Evolutionary conservation across 2,329 filamentous ascomycete genomes (phyloP).

Genomic region (Phaeosphaeriaceae sp.): DNA sequence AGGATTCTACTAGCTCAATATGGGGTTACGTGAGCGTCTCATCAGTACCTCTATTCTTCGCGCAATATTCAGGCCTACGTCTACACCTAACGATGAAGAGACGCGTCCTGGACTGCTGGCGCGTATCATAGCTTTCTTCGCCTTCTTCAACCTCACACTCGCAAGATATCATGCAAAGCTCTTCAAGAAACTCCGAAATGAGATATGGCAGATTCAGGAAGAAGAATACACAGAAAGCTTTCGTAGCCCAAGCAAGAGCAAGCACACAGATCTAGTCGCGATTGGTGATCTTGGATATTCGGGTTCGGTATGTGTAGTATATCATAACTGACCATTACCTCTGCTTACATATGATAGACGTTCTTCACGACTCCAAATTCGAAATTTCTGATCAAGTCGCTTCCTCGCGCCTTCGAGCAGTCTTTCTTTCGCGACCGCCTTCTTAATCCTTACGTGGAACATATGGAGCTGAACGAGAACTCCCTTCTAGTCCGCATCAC

Average conservation of each 20-base stretch:
- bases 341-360: constrained; percentile 52
- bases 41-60: constrained; percentile 47
- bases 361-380: constrained; percentile 72
- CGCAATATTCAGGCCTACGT: constrained; percentile 41
- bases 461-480: constrained; percentile 66
- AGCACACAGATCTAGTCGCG: constrained; percentile 55
- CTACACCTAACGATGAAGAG: constrained; percentile 21
- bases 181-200: constrained; percentile 59
- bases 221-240: constrained; percentile 63
- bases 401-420: constrained; percentile 73
- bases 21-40: constrained; percentile 45
- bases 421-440: constrained; percentile 72
- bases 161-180: constrained; percentile 55
- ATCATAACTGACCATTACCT: neutral
- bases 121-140: constrained; percentile 61
- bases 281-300: constrained; percentile 76
- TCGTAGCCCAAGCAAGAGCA: constrained; percentile 47
- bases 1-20: constrained; percentile 18
- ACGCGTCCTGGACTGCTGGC: constrained; percentile 45
- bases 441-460: constrained; percentile 66
- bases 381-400: constrained; percentile 73
- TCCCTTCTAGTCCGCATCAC: constrained; percentile 74
- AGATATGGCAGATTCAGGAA: constrained; percentile 61
- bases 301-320: constrained; percentile 61
- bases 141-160: constrained; percentile 58